Conservation (phyloP, 257 asterid genomes). For the Nicotiana attenuata region DNA sequence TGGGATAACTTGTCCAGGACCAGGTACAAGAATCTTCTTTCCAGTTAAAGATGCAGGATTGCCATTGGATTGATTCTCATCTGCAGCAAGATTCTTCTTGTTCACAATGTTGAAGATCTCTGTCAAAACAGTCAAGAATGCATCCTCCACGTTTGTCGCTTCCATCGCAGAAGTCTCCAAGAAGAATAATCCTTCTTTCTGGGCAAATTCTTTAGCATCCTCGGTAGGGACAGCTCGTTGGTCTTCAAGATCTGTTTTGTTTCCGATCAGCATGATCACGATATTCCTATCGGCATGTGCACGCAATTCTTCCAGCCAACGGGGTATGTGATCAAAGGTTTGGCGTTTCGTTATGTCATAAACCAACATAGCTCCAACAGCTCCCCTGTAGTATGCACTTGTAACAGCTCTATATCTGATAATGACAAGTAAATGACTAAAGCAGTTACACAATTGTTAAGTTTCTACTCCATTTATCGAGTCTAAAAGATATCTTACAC, state of each 20-base stretch:
- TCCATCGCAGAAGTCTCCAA: conserved; percentile 70
- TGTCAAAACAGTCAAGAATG: conserved; percentile 54
- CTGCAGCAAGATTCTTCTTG: conserved; percentile 55
- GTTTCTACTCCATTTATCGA: not conserved
- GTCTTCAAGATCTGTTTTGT: conserved; percentile 70
- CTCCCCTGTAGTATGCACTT: conserved; percentile 82
- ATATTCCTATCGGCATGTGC: conserved; percentile 57
- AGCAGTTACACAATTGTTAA: not conserved
- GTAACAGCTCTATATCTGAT: conserved; percentile 81
- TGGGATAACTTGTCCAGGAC: conserved; percentile 63
- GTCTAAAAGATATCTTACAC: no score
- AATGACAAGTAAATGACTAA: not conserved
- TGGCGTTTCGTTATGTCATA: conserved; percentile 69
- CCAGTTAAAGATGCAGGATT: conserved; percentile 51
- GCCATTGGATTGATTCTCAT: conserved; percentile 49
- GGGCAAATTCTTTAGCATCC: conserved; percentile 73
- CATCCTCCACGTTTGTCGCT: conserved; percentile 70
- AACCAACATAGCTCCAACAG: conserved; percentile 82
- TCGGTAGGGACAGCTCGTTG: conserved; percentile 62
- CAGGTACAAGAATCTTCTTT: conserved; percentile 59
- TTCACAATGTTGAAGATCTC: conserved; percentile 67
- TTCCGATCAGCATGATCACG: conserved; percentile 65
- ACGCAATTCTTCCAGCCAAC: conserved; percentile 61
- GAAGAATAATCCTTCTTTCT: conserved; percentile 69
- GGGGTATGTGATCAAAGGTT: conserved; percentile 76